Conservation (phyloP, 2,329 filamentous ascomycete species). For the Didymella arachidicola region DNA sequence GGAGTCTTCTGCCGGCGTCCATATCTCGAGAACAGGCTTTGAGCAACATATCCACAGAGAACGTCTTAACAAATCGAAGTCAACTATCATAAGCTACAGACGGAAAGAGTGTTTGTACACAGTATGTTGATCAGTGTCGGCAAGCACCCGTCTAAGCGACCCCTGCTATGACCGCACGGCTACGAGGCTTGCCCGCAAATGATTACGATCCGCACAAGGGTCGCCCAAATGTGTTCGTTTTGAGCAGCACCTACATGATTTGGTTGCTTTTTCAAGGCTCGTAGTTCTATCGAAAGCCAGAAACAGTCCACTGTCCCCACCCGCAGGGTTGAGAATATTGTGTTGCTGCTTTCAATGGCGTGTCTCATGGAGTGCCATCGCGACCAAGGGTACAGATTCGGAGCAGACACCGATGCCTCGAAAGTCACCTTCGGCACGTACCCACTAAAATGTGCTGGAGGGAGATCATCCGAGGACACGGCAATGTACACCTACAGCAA, state of each 20-base stretch:
- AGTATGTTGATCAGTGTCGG: not conserved
- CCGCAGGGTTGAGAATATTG: too few relatives aligned
- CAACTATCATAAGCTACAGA: not conserved
- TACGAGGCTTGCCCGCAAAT: conserved; percentile 1
- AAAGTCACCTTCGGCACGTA: not conserved
- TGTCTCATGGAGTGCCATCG: not conserved
- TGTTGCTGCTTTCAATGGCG: not conserved
- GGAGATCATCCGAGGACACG: not conserved
- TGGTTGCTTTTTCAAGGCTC: not conserved
- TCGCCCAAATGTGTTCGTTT: conserved; percentile 2
- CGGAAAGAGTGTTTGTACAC: not conserved
- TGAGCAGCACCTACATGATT: not conserved
- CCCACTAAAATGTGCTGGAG: not conserved
- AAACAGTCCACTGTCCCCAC: not conserved
- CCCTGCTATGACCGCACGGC: conserved; percentile 6
- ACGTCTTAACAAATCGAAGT: too few relatives aligned
- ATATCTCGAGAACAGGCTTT: not conserved
- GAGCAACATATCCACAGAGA: not conserved
- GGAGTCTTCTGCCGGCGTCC: not conserved
- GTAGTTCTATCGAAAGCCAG: not conserved
- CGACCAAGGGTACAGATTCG: not conserved
- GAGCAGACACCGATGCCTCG: not conserved
- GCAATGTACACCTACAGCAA: not conserved
- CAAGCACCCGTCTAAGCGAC: not conserved
- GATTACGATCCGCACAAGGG: conserved; percentile 13